Evolutionary conservation across 352 stramenopile genomes (phyloP).

Genomic region (Globisporangium barbulae): DNA sequence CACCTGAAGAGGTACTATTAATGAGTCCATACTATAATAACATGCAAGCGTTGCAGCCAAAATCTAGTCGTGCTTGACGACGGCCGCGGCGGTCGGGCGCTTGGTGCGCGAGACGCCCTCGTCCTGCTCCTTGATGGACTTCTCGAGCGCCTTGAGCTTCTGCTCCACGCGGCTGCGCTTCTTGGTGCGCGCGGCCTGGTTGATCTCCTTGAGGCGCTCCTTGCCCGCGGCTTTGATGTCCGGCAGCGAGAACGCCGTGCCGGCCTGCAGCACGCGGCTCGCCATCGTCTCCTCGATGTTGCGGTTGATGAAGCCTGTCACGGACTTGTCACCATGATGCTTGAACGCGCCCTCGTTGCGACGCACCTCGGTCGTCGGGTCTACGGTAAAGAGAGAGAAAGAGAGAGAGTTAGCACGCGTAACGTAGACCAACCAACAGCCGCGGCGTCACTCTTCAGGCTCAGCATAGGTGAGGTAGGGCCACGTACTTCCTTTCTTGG

Average conservation of each 20-base stretch:
- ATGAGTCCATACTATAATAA: constrained; percentile 6
- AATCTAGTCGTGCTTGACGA: constrained; percentile 23
- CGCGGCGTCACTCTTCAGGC: background rate
- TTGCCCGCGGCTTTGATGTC: constrained; percentile 76
- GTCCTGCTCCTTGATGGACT: constrained; percentile 76
- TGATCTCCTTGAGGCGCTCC: constrained; percentile 84
- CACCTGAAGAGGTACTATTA: constrained; percentile 14
- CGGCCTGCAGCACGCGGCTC: constrained; percentile 71
- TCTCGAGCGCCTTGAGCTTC: constrained; percentile 74
- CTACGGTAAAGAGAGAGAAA: constrained; percentile 22
- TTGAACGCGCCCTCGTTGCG: constrained; percentile 73
- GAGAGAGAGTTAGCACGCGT: background rate
- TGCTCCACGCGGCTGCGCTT: constrained; percentile 85
- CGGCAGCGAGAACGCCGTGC: constrained; percentile 47
- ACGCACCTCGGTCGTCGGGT: constrained; percentile 80
- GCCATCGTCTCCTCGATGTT: constrained; percentile 89
- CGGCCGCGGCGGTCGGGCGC: constrained; percentile 39
- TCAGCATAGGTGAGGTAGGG: background rate
- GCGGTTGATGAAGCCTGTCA: constrained; percentile 83
- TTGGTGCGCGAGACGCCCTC: constrained; percentile 48
- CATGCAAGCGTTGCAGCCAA: background rate
- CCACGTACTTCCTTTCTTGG: constrained; percentile 84
- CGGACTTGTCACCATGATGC: constrained; percentile 65
- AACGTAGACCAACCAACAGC: background rate
- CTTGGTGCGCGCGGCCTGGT: constrained; percentile 74